phyloP scores from a whole-genome alignment of 1,139 yeast species.

The Geotrichum macrosporum region DNA sequence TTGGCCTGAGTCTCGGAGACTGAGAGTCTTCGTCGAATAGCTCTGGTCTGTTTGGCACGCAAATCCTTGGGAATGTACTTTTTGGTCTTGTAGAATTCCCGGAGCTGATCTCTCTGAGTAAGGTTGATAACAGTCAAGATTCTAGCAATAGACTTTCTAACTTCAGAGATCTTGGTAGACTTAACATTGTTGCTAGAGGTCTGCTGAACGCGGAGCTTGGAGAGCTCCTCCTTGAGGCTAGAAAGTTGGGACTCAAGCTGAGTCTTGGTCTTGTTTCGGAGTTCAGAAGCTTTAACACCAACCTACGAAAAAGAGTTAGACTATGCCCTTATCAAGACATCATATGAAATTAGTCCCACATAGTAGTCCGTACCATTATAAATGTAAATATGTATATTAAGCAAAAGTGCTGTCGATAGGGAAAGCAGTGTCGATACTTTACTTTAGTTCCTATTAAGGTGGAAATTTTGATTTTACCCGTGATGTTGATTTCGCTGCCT shows the following conservation, averaged over 20 bases:
- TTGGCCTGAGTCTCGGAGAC: slow-evolving; percentile 73
- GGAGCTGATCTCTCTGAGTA: slow-evolving; percentile 93
- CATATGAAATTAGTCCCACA: background rate
- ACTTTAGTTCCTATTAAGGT: background rate
- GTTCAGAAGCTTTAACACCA: slow-evolving; percentile 91
- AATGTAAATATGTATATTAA: slow-evolving; percentile 9
- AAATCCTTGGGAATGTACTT: slow-evolving; percentile 97
- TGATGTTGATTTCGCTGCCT: background rate
- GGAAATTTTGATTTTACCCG: slow-evolving; percentile 4
- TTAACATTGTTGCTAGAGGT: slow-evolving; percentile 38
- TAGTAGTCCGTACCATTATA: slow-evolving; percentile 10
- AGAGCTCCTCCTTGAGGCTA: slow-evolving; percentile 95
- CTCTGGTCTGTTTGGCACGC: slow-evolving; percentile 99
- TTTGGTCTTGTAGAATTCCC: slow-evolving; percentile 90
- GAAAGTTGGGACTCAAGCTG: slow-evolving; percentile 92
- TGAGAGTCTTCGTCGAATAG: slow-evolving; percentile 96
- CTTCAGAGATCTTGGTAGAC: slow-evolving; percentile 78
- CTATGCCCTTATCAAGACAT: no score
- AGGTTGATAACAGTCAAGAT: slow-evolving; percentile 95
- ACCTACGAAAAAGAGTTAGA: slow-evolving; percentile 46
- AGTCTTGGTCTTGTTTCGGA: slow-evolving; percentile 96
- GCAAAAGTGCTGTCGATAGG: slow-evolving; percentile 5
- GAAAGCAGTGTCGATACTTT: slow-evolving; percentile 9
- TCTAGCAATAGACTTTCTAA: slow-evolving; percentile 98
- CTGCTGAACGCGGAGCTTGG: slow-evolving; percentile 95